Evolutionary conservation across 2,329 filamentous ascomycete genomes (phyloP).

Genomic region (Albifimbria verrucaria): DNA sequence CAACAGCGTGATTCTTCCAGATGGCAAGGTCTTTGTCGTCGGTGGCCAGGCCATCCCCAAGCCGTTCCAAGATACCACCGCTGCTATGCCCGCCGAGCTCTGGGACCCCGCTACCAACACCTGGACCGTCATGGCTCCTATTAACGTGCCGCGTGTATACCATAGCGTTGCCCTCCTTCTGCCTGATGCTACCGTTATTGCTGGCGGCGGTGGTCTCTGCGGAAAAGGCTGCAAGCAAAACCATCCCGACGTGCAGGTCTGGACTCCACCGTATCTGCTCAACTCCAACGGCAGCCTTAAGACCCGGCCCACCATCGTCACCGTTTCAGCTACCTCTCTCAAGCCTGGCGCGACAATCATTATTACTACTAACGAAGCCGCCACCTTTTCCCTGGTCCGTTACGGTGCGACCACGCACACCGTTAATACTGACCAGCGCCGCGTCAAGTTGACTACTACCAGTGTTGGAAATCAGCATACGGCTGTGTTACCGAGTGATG

Average conservation of each 20-base stretch:
- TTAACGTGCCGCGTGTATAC: background rate
- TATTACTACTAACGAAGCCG: background rate
- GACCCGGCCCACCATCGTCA: background rate
- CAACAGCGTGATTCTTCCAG: conserved; percentile 44
- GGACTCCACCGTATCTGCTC: background rate
- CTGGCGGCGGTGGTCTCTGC: background rate
- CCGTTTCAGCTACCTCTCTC: background rate
- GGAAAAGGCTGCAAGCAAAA: background rate
- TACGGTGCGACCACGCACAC: background rate
- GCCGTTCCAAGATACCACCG: background rate
- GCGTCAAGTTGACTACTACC: background rate
- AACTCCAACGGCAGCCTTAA: background rate
- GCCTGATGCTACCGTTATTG: background rate
- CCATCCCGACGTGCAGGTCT: background rate
- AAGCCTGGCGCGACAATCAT: background rate
- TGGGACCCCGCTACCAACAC: background rate
- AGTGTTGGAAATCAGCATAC: background rate
- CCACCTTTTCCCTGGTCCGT: background rate
- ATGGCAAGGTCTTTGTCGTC: conserved; percentile 43
- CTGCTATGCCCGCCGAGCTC: background rate
- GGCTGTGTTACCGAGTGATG: background rate
- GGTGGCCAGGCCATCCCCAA: conserved; percentile 31
- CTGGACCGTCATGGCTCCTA: background rate
- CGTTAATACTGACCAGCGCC: background rate
- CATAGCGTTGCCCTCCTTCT: background rate